Evolutionary conservation across 441 rosid genomes (phyloP), one percentile per base, ranked within the genome.

Genomic region (Lagerstroemia fauriei): DNA sequence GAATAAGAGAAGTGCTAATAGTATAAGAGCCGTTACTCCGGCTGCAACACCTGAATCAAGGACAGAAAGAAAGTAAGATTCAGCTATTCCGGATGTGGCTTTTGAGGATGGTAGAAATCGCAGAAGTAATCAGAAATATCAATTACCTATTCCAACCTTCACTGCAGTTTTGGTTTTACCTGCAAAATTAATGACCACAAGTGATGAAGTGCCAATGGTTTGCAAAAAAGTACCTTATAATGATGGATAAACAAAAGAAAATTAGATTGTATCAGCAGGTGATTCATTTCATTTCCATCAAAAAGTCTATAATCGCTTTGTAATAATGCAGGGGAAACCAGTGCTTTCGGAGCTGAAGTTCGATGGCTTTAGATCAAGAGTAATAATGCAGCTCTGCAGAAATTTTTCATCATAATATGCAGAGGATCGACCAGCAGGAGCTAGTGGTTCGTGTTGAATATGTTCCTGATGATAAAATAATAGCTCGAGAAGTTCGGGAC

Each of bases 381-480:
- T 68, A 25, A 78, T 68, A 9, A 34, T 7, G 65, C 75, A 68
- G 75, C 61, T 27, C 34, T 34, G 27, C 65, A 68, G 3, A 61
- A 68, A 41, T 78, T 75, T 29, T 31, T 14, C 20, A 25, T 61
- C 68, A 61, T 61, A 61, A 70, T 78, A 68, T 53, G 16, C 3
- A 5, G 71, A 38, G 73, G 75, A 29, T 69, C 32, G 17, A 32
- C 22, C 32, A 7, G 22, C 3, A 65, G 29, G 59, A 78, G 4
- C 0, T 47, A 78, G 34, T 47, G 75, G 75, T 78, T 68, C 0
- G 32, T 5, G 4, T 68, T 20, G 75, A 24, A 68, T 32, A 68
- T 68, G 7, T 78, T 74, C 74, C 68, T 68, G 81, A 78, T 44
- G 63, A 68, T 22, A 38, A 68, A 78, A 24, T 78, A 38, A 9